Conservation (phyloP, 108 stramenopile species). For the Pseudonitzschia multistriata region DNA sequence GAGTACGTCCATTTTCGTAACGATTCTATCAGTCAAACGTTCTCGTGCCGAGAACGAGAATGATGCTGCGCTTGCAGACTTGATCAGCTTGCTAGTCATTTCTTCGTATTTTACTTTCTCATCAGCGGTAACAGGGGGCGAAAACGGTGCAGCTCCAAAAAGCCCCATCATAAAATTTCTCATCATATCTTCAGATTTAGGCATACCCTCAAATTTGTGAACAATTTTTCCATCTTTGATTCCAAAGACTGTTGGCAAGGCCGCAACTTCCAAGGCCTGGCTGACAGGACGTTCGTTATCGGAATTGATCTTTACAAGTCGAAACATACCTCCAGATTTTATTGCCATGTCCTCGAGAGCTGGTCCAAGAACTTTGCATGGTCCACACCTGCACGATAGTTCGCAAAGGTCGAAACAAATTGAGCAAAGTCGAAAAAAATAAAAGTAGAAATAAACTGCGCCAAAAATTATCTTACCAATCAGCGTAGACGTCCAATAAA, state of each 20-base stretch:
- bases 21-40: conserved; percentile 57
- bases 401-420: not conserved
- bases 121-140: conserved; percentile 59
- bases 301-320: conserved; percentile 84
- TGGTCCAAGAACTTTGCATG: conserved; percentile 82
- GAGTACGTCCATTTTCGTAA: conserved; percentile 57
- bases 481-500: conserved; percentile 80
- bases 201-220: conserved; percentile 83
- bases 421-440: conserved; percentile 9
- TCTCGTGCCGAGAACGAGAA: conserved; percentile 82
- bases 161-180: conserved; percentile 84
- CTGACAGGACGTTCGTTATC: conserved; percentile 73
- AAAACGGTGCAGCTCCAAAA: conserved; percentile 56
- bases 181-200: conserved; percentile 63
- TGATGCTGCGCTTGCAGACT: conserved; percentile 61
- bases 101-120: conserved; percentile 59
- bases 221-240: conserved; percentile 77
- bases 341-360: conserved; percentile 82
- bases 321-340: conserved; percentile 77
- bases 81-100: conserved; percentile 62
- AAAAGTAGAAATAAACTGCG: not conserved
- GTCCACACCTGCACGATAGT: conserved; percentile 32
- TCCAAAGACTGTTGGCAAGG: conserved; percentile 85
- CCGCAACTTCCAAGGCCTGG: conserved; percentile 73
- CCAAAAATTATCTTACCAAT: conserved; percentile 56